Evolutionary conservation across 2,329 filamentous ascomycete genomes (phyloP).

Genomic region (Talaromyces pinophilus): DNA sequence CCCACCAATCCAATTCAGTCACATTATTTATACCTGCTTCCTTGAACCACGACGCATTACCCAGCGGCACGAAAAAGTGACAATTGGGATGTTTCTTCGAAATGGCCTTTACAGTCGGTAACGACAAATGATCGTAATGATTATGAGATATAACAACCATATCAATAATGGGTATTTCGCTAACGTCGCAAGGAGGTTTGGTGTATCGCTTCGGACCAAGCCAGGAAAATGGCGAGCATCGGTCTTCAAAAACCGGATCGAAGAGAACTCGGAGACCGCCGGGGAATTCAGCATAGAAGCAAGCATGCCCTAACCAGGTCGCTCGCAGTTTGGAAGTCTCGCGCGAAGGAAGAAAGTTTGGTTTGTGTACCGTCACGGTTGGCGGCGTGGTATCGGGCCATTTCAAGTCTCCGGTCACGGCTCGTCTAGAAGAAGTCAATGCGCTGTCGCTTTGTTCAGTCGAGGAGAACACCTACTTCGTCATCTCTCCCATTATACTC

Average conservation of each 20-base stretch:
- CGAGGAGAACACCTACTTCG: constrained; percentile 13
- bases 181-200: constrained; percentile 70
- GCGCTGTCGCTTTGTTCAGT: too few species aligned
- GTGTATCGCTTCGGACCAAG: constrained; percentile 78
- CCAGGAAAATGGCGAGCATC: constrained; percentile 74
- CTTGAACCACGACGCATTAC: constrained; percentile 80
- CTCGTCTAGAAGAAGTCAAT: constrained; percentile 36
- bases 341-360: constrained; percentile 66
- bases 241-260: constrained; percentile 87
- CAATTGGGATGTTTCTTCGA: constrained; percentile 70
- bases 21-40: constrained; percentile 70
- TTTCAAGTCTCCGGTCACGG: constrained; percentile 53
- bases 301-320: constrained; percentile 94
- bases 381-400: constrained; percentile 64
- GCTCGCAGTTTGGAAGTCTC: constrained; percentile 61
- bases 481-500: constrained; percentile 11
- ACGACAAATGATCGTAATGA: constrained; percentile 90
- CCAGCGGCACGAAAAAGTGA: constrained; percentile 85
- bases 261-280: constrained; percentile 84
- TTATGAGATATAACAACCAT: constrained; percentile 77
- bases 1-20: constrained; percentile 95
- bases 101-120: constrained; percentile 71
- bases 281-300: constrained; percentile 89
- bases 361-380: constrained; percentile 66
- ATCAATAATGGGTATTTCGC: constrained; percentile 67